Base-by-base conservation (phyloP, 1,284 basidiomycete species). In the Cutaneotrichosporon curvatum region DNA sequence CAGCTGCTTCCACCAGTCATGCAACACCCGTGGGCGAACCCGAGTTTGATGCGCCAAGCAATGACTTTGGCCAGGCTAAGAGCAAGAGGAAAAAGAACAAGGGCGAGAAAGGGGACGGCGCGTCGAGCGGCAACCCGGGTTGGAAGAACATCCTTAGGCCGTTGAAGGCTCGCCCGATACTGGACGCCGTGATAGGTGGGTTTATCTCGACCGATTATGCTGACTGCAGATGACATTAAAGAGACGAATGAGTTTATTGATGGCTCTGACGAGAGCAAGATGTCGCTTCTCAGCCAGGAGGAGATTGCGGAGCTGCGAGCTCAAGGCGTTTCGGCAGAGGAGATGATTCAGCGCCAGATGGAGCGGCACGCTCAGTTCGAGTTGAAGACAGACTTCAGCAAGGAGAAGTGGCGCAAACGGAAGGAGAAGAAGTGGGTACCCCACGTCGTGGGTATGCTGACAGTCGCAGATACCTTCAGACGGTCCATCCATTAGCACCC, bases 361-460 rank as follows among this genome's bases (percentile, higher is more conserved):
- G 87, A 88, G 58, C 79, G 84, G 58, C 91, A 96, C 62, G 83
- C 85, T 28, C 85, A 86, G 61, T 96, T 87, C 68, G 81, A 81
- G 8, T 75, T 94, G 44, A 96, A 96, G 73, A 95, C 90, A 1
- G 92, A 92, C 70, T 95, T 90, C 67, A 90, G 86, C 69, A 95
- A 96, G 71, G 91, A 95, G 62, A 96, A 96, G 67, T 96, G 95
- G 73, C 84, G 81, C 65, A 91, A 90, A 68, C 78, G 88, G 38
- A 96, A 96, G 70, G 87, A 92, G 71, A 88, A 86, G 55, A 96
- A 96, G 90, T 91, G 63, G 56, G 79, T 70, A 12, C 15, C 2
- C 4, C 4, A 4, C 8, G 32, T n/a, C 6, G 8, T 18, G 31
- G 0, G 5, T 28, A 9, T 20, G 9, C 45, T 47, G 18, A 46